phyloP scores from a whole-genome alignment of 2,329 filamentous ascomycete species.

The Pseudopyricularia javanii region DNA sequence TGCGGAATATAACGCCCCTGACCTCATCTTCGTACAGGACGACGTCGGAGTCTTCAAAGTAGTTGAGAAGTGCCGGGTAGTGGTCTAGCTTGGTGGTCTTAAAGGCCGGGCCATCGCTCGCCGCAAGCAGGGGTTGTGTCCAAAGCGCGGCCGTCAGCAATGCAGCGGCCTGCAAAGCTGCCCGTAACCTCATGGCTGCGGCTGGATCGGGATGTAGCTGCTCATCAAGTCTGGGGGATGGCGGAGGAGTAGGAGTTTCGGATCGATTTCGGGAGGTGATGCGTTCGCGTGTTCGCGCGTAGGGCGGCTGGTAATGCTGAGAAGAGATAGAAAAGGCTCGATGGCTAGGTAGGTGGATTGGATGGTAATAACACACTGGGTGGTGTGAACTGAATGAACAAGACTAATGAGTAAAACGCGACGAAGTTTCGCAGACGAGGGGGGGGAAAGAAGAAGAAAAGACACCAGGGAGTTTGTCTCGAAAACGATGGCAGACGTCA shows the following conservation, averaged over 20 bases:
- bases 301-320: not conserved
- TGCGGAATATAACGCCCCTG: slow-evolving; percentile 59
- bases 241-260: not conserved
- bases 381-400: too few species aligned
- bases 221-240: slow-evolving; percentile 26
- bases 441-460: not conserved
- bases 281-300: not conserved
- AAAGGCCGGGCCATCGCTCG: slow-evolving; percentile 55
- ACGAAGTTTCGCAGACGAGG: not conserved
- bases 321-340: too few species aligned
- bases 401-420: not conserved
- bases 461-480: too few species aligned
- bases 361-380: not conserved
- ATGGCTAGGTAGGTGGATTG: not conserved
- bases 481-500: not conserved
- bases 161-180: slow-evolving; percentile 30
- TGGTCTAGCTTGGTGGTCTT: slow-evolving; percentile 53
- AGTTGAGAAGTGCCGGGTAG: slow-evolving; percentile 60
- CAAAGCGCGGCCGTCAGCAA: slow-evolving; percentile 36
- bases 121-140: slow-evolving; percentile 30
- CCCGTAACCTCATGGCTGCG: slow-evolving; percentile 42
- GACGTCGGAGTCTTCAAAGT: slow-evolving; percentile 82
- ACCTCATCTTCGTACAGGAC: slow-evolving; percentile 61
- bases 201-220: slow-evolving; percentile 15
- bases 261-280: not conserved